Evolutionary conservation across 768 basidiomycete species (phyloP), one percentile per base, ranked within the genome.

Genomic region (Pleurotus tuber-regium): DNA sequence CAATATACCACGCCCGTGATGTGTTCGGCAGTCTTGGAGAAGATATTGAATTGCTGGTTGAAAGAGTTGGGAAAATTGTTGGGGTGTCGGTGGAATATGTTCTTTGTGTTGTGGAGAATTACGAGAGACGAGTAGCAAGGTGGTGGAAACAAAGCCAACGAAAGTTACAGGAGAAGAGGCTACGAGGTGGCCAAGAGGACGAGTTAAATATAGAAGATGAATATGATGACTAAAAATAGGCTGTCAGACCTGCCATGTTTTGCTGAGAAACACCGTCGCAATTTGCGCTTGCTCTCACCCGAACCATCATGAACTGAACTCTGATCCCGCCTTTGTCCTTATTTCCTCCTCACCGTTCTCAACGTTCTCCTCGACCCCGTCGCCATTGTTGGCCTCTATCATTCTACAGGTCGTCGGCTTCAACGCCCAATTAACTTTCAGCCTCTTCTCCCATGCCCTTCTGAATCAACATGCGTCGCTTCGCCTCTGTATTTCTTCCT

Each of bases 1-100:
- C 70, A 43, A 78, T 92, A 42, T 91, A 83, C 69, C 73, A 82
- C 28, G 70, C 76, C n/a, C 71, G 72, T n/a, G 93, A 93, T 57
- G 69, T 80, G 44, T 67, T 80, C 23, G 91, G 91, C 28, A 67
- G 68, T 4, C 53, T 88, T 24, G 73, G 80, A 2, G 68, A 61
- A 4, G 80, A 80, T 41, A 80, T 80, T 54, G 71, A 70, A 26
- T 46, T 63, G 33, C 73, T 93, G 7, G 51, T 91, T 0, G 62
- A 63, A 18, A 73, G 76, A 16, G 85, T 74, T 0, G 80, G 78
- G 4, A 50, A 62, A 35, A 82, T 84, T 72, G 66, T 76, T 1
- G 86, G 89, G 1, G 77, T 86, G 4, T 66, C 67, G 1, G 67
- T 64, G 18, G 77, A 79, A 46, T 75, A 80, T 54, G 36, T 95